Conservation (phyloP, 1,284 basidiomycete species). For the Pseudozyma tsukubaensis region DNA sequence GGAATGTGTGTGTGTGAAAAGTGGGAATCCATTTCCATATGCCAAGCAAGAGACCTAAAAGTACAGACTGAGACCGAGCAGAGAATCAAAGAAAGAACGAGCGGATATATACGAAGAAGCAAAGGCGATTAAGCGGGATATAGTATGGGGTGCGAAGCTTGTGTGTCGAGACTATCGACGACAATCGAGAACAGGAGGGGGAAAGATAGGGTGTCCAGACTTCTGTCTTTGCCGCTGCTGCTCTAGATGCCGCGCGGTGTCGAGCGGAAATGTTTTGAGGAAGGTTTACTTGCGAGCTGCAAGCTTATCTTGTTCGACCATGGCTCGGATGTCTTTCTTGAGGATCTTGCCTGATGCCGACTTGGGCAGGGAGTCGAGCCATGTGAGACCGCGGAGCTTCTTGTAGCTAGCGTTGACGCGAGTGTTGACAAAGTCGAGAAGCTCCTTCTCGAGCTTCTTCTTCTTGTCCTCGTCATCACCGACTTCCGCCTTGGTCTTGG, state of each 20-base stretch:
- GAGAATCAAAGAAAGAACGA: neutral
- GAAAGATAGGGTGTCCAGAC: slow-evolving; percentile 7
- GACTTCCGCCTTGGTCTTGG: slow-evolving; percentile 18
- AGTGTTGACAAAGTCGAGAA: slow-evolving; percentile 56
- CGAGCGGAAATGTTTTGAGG: no score
- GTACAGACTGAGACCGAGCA: slow-evolving; percentile 2
- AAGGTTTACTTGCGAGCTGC: slow-evolving; percentile 15
- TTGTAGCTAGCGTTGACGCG: slow-evolving; percentile 63
- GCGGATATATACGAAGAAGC: slow-evolving; percentile 1
- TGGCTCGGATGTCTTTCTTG: slow-evolving; percentile 58
- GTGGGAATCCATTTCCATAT: slow-evolving; percentile 2
- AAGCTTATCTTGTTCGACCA: slow-evolving; percentile 44
- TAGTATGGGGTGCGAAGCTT: neutral
- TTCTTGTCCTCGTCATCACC: slow-evolving; percentile 36
- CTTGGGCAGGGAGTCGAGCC: slow-evolving; percentile 62
- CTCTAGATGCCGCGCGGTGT: neutral
- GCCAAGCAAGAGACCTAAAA: slow-evolving; percentile 10
- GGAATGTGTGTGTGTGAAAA: neutral
- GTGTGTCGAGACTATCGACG: neutral
- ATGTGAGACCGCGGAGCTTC: slow-evolving; percentile 60
- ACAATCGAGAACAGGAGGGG: no score
- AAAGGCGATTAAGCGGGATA: slow-evolving; percentile 1
- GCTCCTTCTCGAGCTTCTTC: slow-evolving; percentile 30
- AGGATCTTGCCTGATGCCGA: slow-evolving; percentile 64
- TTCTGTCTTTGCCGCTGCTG: neutral